Base-by-base conservation (phyloP, 768 basidiomycete genomes). In the Tricholoma flavovirens region DNA sequence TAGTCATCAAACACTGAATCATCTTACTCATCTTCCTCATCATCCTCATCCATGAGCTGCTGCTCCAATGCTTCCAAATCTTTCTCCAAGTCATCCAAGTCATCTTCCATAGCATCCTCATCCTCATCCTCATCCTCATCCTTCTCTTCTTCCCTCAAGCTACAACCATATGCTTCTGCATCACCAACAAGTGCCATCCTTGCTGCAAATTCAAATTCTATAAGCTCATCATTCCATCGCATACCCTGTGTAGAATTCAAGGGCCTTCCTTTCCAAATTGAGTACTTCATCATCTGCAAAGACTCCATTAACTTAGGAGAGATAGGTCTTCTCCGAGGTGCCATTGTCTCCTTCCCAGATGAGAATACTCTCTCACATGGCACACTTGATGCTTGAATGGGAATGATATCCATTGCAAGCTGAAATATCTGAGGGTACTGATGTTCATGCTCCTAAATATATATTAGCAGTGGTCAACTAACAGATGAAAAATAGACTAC, bases 291-390 rank as follows among this genome's bases (percentile, higher is more conserved):
- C 15, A 58, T 54, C 38, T 58, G 57, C 2, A 58, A 29, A 15
- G 45, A 35, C 30, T 58, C 57, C 57, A 58, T 58, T 45, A 58
- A 17, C 26, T 30, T n/a, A 15, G 53, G 53, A 3, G 36, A 50
- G 38, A 54, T 33, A 10, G 22, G 10, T 14, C 33, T 22, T 26
- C 38, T 24, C 9, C 38, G 49, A 35, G 49, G 49, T 17, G 57
- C 19, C 38, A 53, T 48, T 36, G 57, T 58, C 26, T 58, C 57
- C 19, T 54, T 58, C 24, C 57, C 53, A 10, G 57, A 58, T 22
- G 53, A 58, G 36, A 38, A 38, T 38, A 38, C 36, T 15, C 36
- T 38, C n/a, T 38, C 36, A 38, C 36, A 38, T n/a, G 24, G 56
- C 8, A 57, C 56, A 22, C 50, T 22, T 9, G 52, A 57, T 5